These are phyloP conservation scores for Claviceps sp. DNA, from an alignment of 2,329 filamentous ascomycete genomes.

Conservation along the genomic window DNA sequence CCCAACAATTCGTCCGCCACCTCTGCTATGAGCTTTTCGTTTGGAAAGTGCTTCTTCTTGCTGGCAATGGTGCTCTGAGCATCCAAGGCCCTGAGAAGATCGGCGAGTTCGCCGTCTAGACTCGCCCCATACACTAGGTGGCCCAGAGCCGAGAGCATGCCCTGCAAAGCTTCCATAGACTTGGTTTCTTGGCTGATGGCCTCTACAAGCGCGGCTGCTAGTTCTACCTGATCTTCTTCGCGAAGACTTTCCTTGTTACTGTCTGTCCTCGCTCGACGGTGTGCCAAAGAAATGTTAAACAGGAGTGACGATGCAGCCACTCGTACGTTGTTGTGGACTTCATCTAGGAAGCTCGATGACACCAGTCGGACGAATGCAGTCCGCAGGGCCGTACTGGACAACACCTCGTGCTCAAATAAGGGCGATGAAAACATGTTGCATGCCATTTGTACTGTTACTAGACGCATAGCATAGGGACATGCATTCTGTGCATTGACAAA, in stretches of 20 bases:
- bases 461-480: conserved; percentile 68
- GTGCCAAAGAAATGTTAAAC: conserved; percentile 65
- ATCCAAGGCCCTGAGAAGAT: conserved; percentile 68
- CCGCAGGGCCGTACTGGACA: conserved; percentile 38
- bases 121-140: conserved; percentile 60
- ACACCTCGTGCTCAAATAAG: conserved; percentile 53
- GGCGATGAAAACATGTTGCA: conserved; percentile 75
- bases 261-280: conserved; percentile 50
- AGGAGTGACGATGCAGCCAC: conserved; percentile 72
- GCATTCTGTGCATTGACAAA: conserved; percentile 41
- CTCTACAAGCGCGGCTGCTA: conserved; percentile 70
- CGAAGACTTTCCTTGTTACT: conserved; percentile 44
- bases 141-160: conserved; percentile 63
- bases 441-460: conserved; percentile 69
- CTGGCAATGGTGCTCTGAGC: conserved; percentile 48
- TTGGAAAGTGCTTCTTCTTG: conserved; percentile 44
- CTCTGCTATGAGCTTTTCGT: conserved; percentile 43
- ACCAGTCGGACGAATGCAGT: conserved; percentile 53
- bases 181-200: conserved; percentile 45
- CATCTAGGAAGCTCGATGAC: conserved; percentile 67
- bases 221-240: conserved; percentile 63
- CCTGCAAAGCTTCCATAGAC: conserved; percentile 61
- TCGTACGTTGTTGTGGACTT: conserved; percentile 57
- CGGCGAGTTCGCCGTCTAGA: conserved; percentile 60
- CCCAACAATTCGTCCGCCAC: conserved; percentile 38